These are phyloP conservation scores for Ophiocordyceps australis DNA, from an alignment of 2,329 filamentous ascomycete species.

Conservation along the genomic window DNA sequence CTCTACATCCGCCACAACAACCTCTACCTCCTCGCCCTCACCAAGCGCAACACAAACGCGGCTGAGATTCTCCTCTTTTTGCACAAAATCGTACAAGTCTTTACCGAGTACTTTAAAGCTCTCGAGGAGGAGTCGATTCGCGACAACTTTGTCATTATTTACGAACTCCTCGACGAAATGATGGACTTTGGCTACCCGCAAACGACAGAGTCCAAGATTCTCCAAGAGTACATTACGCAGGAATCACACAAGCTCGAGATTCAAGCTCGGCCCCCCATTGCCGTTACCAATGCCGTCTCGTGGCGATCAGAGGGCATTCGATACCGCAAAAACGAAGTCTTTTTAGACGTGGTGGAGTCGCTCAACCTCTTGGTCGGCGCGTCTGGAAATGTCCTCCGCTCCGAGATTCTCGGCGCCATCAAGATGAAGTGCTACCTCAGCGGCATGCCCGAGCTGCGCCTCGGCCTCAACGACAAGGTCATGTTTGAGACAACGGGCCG, in stretches of 20 bases:
- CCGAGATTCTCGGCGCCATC: slow-evolving; percentile 88
- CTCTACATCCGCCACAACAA: slow-evolving; percentile 99
- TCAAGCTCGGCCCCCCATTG: slow-evolving; percentile 88
- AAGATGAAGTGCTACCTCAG: slow-evolving; percentile 99
- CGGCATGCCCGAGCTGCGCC: slow-evolving; percentile 88
- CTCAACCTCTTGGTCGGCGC: slow-evolving; percentile 89
- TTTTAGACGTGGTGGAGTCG: slow-evolving; percentile 91
- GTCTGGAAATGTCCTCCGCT: slow-evolving; percentile 86
- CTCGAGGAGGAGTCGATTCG: slow-evolving; percentile 96
- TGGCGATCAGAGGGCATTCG: slow-evolving; percentile 97
- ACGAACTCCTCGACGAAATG: slow-evolving; percentile 98
- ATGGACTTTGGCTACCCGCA: slow-evolving; percentile 99
- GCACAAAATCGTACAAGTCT: slow-evolving; percentile 95
- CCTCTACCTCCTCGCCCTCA: slow-evolving; percentile 91
- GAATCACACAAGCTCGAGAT: slow-evolving; percentile 98
- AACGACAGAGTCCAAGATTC: slow-evolving; percentile 94
- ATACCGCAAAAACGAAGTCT: slow-evolving; percentile 98
- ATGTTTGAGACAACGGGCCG: slow-evolving; percentile 98
- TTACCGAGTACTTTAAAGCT: slow-evolving; percentile 99
- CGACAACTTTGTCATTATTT: slow-evolving; percentile 99
- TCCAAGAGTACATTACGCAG: slow-evolving; percentile 98
- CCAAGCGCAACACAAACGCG: slow-evolving; percentile 97
- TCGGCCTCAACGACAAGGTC: slow-evolving; percentile 95
- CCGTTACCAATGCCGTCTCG: slow-evolving; percentile 93
- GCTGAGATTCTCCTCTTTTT: slow-evolving; percentile 96